Percentiles rank a stretch among this genome's conserved stretches.
Conservation (phyloP, 2,329 filamentous ascomycete genomes). For the Clarireedia homoeocarpa region DNA sequence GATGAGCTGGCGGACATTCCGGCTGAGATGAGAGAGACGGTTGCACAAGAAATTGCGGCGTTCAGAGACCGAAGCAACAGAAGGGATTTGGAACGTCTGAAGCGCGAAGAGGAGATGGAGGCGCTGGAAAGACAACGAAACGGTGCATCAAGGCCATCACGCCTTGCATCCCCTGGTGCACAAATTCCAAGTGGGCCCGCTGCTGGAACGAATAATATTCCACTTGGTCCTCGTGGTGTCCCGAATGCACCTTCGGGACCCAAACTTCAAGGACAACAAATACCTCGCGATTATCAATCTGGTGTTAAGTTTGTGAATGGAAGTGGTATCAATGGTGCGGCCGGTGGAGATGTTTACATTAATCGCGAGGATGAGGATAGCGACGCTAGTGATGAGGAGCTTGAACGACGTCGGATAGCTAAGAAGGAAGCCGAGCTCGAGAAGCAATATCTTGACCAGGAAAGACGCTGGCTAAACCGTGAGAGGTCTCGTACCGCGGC, state of each 20-base stretch:
- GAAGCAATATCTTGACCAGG: slow-evolving; percentile 74
- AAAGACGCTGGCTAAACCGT: slow-evolving; percentile 84
- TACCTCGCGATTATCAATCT: slow-evolving; percentile 66
- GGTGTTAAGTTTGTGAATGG: slow-evolving; percentile 79
- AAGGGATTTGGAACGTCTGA: slow-evolving; percentile 79
- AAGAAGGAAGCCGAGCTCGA: slow-evolving; percentile 71
- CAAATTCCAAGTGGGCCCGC: slow-evolving; percentile 49
- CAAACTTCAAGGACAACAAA: slow-evolving; percentile 52
- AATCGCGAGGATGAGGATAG: slow-evolving; percentile 77
- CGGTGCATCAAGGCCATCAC: slow-evolving; percentile 53
- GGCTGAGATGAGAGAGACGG: slow-evolving; percentile 89
- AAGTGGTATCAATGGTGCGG: slow-evolving; percentile 53
- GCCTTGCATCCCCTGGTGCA: slow-evolving; percentile 61
- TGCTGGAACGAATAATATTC: slow-evolving; percentile 64
- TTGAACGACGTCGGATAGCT: slow-evolving; percentile 62
- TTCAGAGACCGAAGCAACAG: slow-evolving; percentile 89
- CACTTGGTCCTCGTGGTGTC: slow-evolving; percentile 64
- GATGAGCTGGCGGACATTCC: slow-evolving; percentile 95
- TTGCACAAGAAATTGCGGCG: slow-evolving; percentile 86
- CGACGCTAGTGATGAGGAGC: slow-evolving; percentile 78
- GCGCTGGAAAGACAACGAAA: slow-evolving; percentile 72
- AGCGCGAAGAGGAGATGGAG: slow-evolving; percentile 87
- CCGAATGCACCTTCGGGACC: slow-evolving; percentile 70
- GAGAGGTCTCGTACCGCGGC: slow-evolving; percentile 79
- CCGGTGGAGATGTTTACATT: slow-evolving; percentile 38